Percentiles rank a stretch among this genome's conserved stretches.
phyloP scores from a whole-genome alignment of 306 rosid genomes.

The Vachellia pachyceras region DNA sequence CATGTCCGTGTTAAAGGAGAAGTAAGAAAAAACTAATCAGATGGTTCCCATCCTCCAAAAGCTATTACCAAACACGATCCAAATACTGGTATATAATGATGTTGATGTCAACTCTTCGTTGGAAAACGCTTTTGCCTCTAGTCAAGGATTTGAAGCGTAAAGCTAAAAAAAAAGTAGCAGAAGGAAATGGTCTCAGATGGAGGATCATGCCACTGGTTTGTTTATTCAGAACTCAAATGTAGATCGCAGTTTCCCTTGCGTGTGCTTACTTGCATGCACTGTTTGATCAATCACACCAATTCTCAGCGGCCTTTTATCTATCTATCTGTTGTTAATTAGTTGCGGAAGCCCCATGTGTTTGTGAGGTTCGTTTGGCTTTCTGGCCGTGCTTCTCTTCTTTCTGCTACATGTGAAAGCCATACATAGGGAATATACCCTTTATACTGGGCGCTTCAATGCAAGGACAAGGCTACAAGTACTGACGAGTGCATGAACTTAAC shows the following conservation, averaged over 20 bases:
- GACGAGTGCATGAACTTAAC: background rate
- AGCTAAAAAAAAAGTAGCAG: background rate
- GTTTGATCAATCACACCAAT: background rate
- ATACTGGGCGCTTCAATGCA: background rate
- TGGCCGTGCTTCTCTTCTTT: constrained; percentile 37
- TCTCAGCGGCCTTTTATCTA: background rate
- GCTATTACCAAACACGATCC: background rate
- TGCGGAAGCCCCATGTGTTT: constrained; percentile 32
- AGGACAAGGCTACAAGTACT: background rate
- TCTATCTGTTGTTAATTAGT: background rate
- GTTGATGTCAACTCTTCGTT: background rate
- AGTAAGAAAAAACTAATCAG: background rate
- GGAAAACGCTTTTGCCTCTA: background rate
- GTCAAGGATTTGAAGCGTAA: background rate
- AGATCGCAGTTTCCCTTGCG: background rate
- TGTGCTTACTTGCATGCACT: background rate
- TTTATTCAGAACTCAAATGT: background rate
- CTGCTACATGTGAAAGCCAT: constrained; percentile 32
- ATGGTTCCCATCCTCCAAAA: background rate
- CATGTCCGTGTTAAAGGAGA: background rate
- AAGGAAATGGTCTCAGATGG: background rate
- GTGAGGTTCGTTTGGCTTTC: background rate
- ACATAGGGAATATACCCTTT: background rate
- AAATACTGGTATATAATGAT: background rate
- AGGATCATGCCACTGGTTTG: background rate